Evolutionary conservation across 768 basidiomycete species (phyloP).

Genomic region (Pleurotus platypus): DNA sequence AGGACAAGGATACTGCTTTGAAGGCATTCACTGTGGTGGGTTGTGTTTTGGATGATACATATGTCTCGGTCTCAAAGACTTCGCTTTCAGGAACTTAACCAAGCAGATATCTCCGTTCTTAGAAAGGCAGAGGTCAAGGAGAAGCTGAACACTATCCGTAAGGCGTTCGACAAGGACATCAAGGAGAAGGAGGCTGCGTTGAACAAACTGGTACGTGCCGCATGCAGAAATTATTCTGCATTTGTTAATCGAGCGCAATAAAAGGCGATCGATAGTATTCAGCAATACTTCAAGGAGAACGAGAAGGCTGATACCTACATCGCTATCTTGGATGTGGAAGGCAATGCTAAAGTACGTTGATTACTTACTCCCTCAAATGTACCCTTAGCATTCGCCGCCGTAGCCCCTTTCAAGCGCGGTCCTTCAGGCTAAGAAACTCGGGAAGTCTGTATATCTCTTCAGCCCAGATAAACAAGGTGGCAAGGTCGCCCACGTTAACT

Average conservation of each 20-base stretch:
- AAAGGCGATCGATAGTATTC: constrained; percentile 69
- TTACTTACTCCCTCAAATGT: background rate
- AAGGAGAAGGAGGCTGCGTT: constrained; percentile 78
- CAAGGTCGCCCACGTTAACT: constrained; percentile 88
- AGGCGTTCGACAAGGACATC: constrained; percentile 78
- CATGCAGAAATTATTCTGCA: background rate
- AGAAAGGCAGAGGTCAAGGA: constrained; percentile 80
- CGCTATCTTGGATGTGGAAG: constrained; percentile 69
- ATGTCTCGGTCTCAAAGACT: background rate
- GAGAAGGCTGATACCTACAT: constrained; percentile 68
- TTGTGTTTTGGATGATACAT: constrained; percentile 6
- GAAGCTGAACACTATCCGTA: constrained; percentile 64
- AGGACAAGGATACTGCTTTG: constrained; percentile 83
- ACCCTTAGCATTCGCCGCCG: background rate
- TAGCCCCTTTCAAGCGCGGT: constrained; percentile 77
- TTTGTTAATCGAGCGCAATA: background rate
- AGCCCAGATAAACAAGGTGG: constrained; percentile 63
- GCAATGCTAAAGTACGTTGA: constrained; percentile 73
- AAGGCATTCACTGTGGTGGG: constrained; percentile 77
- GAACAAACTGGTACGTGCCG: constrained; percentile 65
- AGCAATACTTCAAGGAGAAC: constrained; percentile 75
- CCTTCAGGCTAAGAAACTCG: constrained; percentile 73
- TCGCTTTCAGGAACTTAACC: constrained; percentile 71
- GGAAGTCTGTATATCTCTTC: constrained; percentile 87
- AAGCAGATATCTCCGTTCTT: constrained; percentile 85